These are phyloP conservation scores for Boletus reticulatus DNA, from an alignment of 768 basidiomycete genomes.

Conservation along the genomic window DNA sequence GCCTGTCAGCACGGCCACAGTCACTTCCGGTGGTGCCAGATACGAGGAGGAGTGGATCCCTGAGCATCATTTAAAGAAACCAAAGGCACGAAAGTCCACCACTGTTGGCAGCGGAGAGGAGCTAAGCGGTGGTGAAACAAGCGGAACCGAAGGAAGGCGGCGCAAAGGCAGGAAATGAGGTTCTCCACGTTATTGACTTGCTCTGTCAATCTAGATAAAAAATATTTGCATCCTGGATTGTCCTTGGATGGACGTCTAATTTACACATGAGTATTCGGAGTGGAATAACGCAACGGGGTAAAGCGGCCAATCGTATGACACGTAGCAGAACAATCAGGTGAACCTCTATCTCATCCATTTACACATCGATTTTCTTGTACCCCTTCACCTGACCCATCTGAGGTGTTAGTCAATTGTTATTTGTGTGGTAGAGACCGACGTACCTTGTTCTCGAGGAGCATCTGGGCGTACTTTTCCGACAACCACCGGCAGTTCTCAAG, in stretches of 20 bases:
- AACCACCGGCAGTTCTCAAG: constrained; percentile 87
- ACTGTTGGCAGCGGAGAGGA: constrained; percentile 63
- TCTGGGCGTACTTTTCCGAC: constrained; percentile 74
- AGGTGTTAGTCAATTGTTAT: constrained; percentile 2
- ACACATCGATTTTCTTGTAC: constrained; percentile 74
- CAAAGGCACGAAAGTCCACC: constrained; percentile 47
- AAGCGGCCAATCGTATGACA: neutral
- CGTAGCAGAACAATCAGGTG: neutral
- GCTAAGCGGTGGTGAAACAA: constrained; percentile 62
- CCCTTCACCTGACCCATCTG: constrained; percentile 66
- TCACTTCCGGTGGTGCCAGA: constrained; percentile 57
- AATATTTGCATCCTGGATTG: neutral
- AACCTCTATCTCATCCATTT: constrained; percentile 2
- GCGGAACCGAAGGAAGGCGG: constrained; percentile 51
- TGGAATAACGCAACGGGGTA: neutral
- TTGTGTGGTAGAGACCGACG: constrained; percentile 23
- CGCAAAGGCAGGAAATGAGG: constrained; percentile 51
- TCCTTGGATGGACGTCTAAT: constrained; percentile 3
- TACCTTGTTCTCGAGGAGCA: constrained; percentile 82
- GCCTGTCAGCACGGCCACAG: constrained; percentile 57
- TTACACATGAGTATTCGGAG: constrained; percentile 4
- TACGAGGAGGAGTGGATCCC: constrained; percentile 93
- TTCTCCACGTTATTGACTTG: neutral
- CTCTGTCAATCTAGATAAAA: neutral
- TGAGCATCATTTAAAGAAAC: constrained; percentile 79